Evolutionary conservation across 257 asterid species (phyloP).

Genomic region (Schizonepeta tenuifolia): DNA sequence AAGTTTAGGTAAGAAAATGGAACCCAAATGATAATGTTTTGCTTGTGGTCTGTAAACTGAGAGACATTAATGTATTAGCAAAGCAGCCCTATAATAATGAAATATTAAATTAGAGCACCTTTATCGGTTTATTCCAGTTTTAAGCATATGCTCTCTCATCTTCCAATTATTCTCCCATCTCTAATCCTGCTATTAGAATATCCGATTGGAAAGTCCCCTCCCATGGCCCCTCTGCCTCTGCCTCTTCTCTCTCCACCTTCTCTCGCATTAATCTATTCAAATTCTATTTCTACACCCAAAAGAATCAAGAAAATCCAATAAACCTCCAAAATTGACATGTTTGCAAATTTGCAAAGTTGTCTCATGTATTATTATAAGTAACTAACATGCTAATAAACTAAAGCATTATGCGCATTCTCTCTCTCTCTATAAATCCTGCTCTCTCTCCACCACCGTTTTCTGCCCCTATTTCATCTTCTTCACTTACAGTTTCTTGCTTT

Average conservation of each 20-base stretch:
- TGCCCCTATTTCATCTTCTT: constrained; percentile 30
- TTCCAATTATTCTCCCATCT: constrained; percentile 33
- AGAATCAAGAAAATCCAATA: constrained; percentile 32
- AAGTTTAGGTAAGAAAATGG: too few relatives aligned
- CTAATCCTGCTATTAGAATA: constrained; percentile 39
- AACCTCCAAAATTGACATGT: not conserved
- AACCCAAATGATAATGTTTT: too few relatives aligned
- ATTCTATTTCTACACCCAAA: constrained; percentile 18
- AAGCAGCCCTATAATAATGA: constrained; percentile 11
- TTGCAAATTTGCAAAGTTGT: not conserved
- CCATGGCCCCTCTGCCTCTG: constrained; percentile 46
- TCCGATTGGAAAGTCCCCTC: constrained; percentile 37
- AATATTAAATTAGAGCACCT: not conserved
- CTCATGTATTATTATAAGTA: not conserved
- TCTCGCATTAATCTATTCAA: constrained; percentile 19
- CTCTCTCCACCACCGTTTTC: constrained; percentile 49
- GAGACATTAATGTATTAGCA: not conserved
- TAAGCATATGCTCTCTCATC: constrained; percentile 54
- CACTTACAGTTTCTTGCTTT: constrained; percentile 31
- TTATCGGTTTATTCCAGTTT: not conserved
- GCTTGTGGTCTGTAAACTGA: too few relatives aligned
- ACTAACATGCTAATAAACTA: constrained; percentile 28
- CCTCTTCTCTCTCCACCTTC: constrained; percentile 19
- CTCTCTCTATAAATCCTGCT: constrained; percentile 53
- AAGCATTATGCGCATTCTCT: constrained; percentile 47